phyloP scores from a whole-genome alignment of 768 basidiomycete genomes.

The Candolleomyces efflorescens region DNA sequence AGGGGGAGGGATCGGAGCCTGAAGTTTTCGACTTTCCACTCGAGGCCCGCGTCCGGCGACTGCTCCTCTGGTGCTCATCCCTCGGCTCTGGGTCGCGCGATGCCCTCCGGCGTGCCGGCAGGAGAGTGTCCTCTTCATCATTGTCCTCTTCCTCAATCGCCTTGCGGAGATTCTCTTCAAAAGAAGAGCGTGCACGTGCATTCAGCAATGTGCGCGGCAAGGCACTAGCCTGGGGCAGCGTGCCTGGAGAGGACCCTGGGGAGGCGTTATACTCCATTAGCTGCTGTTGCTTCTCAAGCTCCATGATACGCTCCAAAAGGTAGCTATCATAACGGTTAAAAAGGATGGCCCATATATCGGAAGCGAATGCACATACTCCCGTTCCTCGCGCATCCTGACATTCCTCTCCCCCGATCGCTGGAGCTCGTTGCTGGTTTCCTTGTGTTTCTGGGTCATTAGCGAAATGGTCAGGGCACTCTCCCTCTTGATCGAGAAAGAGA shows the following conservation, averaged over 20 bases:
- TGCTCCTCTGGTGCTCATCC: background rate
- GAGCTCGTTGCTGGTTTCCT: conserved; percentile 54
- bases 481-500: conserved; percentile 23
- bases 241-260: conserved; percentile 8
- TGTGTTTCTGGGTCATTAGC: conserved; percentile 48
- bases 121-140: conserved; percentile 49
- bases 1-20: background rate
- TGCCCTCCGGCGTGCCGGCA: conserved; percentile 41
- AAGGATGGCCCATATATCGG: background rate
- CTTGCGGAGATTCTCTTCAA: conserved; percentile 44
- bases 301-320: conserved; percentile 51
- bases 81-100: conserved; percentile 14
- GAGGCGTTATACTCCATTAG: conserved; percentile 15
- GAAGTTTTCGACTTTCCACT: background rate
- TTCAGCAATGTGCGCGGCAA: conserved; percentile 46
- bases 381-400: conserved; percentile 55
- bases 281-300: conserved; percentile 46
- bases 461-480: conserved; percentile 20
- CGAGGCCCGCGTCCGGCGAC: background rate
- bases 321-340: conserved; percentile 5
- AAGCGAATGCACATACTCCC: conserved; percentile 45
- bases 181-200: conserved; percentile 37
- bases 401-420: conserved; percentile 61
- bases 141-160: conserved; percentile 40
- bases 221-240: conserved; percentile 39